Evolutionary conservation across 257 asterid genomes (phyloP), one percentile per base, ranked within the genome.

Genomic region (Fraxinus anomala): DNA sequence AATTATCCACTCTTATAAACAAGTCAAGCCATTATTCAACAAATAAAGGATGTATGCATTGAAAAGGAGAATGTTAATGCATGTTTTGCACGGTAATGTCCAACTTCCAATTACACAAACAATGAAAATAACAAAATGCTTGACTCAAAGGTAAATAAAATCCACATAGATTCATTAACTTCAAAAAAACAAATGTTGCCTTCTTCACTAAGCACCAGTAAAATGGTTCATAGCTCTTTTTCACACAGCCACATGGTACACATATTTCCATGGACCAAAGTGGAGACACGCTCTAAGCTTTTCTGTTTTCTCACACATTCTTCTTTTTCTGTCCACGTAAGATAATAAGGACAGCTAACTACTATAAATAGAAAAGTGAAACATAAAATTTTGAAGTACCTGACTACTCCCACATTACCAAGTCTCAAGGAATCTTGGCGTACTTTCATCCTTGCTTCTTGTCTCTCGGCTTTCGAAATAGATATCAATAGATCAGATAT

Each of bases 401-500:
- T 92, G 87, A 92, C 83, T 70, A 96, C 97, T 75, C 97, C 97
- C 71, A 96, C 89, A 83, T 92, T 93, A 85, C 99, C 99, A 73
- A 93, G 94, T 85, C 98, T 93, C 87, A 92, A 73, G 70, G 97
- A 93, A 82, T 93, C 99, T 74, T 96, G 97, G 59, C 96, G 96
- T 80, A 92, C 91, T 87, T 88, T 96, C 94, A 87, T 88, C 87
- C 99, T 89, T 56, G 99, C 96, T 84, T 96, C 99, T 80, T 91
- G 97, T 80, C 98, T 92, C 91, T 96, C 97, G 49, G 98, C 97
- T 91, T 92, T 96, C 80, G 99, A 91, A 79, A 92, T 89, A 68
- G 97, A 91, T 91, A 96, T 91, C 85, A 96, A 85, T 78, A 96
- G 80, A 83, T 96, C 98, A 78, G 99, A 93, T 74, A 92, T 80